Conservation (phyloP, 768 basidiomycete genomes). For the Mrakia gelida region DNA sequence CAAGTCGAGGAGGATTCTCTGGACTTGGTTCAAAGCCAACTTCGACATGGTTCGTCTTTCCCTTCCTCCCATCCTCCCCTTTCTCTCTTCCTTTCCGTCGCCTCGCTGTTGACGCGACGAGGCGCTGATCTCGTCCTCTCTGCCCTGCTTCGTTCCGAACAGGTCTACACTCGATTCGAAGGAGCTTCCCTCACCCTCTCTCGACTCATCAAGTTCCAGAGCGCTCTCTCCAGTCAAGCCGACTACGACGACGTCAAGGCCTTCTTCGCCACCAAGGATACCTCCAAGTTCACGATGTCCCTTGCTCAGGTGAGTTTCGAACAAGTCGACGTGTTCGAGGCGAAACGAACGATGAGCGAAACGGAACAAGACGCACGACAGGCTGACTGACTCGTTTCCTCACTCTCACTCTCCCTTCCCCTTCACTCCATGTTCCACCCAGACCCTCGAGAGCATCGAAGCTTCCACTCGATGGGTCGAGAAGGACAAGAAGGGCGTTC, state of each 20-base stretch:
- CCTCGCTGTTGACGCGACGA: conserved; percentile 46
- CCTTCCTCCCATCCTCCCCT: neutral
- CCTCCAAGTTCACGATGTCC: conserved; percentile 24
- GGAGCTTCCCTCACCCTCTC: conserved; percentile 9
- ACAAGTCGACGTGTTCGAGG: too few species aligned
- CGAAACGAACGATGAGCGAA: neutral
- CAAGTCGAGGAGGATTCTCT: conserved; percentile 54
- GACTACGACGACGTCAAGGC: conserved; percentile 61
- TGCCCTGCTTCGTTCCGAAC: conserved; percentile 33
- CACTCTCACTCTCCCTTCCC: neutral
- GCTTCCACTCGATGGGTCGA: conserved; percentile 61
- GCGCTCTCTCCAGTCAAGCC: conserved; percentile 58
- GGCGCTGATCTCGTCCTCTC: conserved; percentile 55
- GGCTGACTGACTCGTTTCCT: neutral
- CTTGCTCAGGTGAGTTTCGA: conserved; percentile 43
- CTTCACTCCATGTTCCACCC: neutral
- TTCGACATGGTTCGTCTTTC: conserved; percentile 48
- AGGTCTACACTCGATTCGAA: conserved; percentile 12
- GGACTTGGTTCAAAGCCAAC: conserved; percentile 64
- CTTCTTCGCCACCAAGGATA: conserved; percentile 68
- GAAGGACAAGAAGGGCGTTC: conserved; percentile 44
- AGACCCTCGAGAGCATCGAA: conserved; percentile 64
- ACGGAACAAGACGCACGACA: neutral
- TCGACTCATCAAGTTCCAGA: conserved; percentile 46
- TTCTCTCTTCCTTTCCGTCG: conserved; percentile 34